Base-by-base conservation (phyloP, 1,284 basidiomycete genomes). In the Heterobasidion irregulare region DNA sequence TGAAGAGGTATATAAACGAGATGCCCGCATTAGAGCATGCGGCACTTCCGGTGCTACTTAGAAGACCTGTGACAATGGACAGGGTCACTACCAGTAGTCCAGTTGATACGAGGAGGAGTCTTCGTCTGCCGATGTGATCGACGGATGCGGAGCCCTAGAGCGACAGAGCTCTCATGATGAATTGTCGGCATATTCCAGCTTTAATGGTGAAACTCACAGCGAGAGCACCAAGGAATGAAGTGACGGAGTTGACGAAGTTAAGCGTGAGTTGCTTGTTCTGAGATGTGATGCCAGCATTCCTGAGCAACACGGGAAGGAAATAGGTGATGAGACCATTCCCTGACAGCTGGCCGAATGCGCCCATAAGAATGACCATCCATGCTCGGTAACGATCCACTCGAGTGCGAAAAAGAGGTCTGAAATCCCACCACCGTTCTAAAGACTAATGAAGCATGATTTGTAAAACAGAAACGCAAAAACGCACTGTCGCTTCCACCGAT, bases 401-500 rank as follows among this genome's bases (percentile, higher is more conserved):
- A 35, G 70, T 77, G 47, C 65, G 69, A 68, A 82, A 78, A 32
- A 82, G 59, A 4, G 75, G 72, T 26, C 78, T 66, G 69, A 78
- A 80, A 62, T 82, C 79, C 79, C 78, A 82, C 72, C 73, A 80
- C 16, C 62, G 63, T 57, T 77, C 75, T 77, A 53, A 12, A 48
- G 16, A 34, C n/a, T 18, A 6, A 54, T n/a, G 4, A 36, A 19
- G 13, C 10, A 16, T 16, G 57, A 10, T 36, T 19, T 8, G 38
- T 15, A 8, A 16, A 36, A 46, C n/a, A 12, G 36, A 2, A 32
- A 43, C 33, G 54, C 16, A 12, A 35, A 33, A 56, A 66, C 71
- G 41, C 56, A 76, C 73, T 76, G 60, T 75, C 74, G 34, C 59
- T 66, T n/a, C 75, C 75, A 53, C 74, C 71, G 19, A 77, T 58